These are phyloP conservation scores for Neurospora sp. DNA, from an alignment of 495 filamentous ascomycete species.

Conservation along the genomic window DNA sequence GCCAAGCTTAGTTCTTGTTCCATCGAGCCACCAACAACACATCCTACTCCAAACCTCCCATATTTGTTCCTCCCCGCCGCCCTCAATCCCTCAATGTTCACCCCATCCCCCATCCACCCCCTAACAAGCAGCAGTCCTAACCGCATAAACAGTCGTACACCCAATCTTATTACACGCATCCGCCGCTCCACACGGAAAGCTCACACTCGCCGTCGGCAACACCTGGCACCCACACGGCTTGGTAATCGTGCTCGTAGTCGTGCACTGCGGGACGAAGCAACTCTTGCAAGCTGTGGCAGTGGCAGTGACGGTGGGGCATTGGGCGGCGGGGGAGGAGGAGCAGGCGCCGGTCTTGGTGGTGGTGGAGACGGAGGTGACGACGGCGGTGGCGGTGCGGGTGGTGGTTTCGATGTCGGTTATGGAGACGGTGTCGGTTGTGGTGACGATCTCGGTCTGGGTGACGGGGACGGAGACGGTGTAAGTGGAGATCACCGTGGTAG, in stretches of 20 bases:
- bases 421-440: neutral
- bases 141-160: slow-evolving; percentile 20
- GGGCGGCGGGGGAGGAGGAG: neutral
- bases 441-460: neutral
- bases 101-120: neutral
- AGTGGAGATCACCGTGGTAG: neutral
- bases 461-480: neutral
- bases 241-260: slow-evolving; percentile 13
- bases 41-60: neutral
- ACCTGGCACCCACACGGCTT: slow-evolving; percentile 15
- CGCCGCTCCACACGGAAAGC: slow-evolving; percentile 14
- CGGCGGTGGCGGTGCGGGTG: too few relatives aligned
- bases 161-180: slow-evolving; percentile 20
- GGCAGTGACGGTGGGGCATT: slow-evolving; percentile 16
- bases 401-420: too few relatives aligned
- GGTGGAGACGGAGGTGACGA: neutral
- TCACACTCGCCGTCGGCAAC: slow-evolving; percentile 14
- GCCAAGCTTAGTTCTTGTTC: too few relatives aligned
- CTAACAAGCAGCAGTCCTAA: slow-evolving; percentile 14
- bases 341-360: neutral
- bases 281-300: slow-evolving; percentile 19
- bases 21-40: neutral
- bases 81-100: too few relatives aligned
- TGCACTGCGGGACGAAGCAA: slow-evolving; percentile 22
- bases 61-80: neutral